A percentile compares a stretch with the other conserved stretches of the same genome.
Evolutionary conservation across 129 eudicot genomes (phyloP).

Genomic region (Lactuca saligna): DNA sequence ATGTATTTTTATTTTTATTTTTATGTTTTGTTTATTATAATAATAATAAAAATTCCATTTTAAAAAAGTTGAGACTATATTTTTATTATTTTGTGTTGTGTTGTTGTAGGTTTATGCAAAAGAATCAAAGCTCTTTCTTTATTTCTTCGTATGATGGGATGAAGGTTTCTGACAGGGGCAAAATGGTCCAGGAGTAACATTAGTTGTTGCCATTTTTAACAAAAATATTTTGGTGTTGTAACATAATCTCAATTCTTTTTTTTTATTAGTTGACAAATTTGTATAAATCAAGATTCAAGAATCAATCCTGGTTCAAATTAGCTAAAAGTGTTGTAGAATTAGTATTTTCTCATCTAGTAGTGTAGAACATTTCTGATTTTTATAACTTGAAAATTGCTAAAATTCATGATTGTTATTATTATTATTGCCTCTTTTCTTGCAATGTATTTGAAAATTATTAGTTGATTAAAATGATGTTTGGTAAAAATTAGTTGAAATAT

Average conservation of each 20-base stretch:
- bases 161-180: conserved; percentile 57
- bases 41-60: too few species aligned
- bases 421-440: neutral
- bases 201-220: conserved; percentile 23
- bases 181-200: conserved; percentile 51
- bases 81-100: neutral
- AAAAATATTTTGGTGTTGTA: conserved; percentile 25
- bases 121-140: conserved; percentile 69
- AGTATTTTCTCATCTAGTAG: conserved; percentile 17
- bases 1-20: too few species aligned
- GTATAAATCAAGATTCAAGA: conserved; percentile 25
- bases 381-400: conserved; percentile 1
- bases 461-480: too few species aligned
- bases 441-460: neutral
- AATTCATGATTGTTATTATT: neutral
- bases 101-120: conserved; percentile 76
- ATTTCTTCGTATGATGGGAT: conserved; percentile 59
- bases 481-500: too few species aligned
- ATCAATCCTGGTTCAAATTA: conserved; percentile 28
- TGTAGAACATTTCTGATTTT: conserved; percentile 22
- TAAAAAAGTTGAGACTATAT: too few species aligned
- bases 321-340: conserved; percentile 34
- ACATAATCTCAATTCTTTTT: conserved; percentile 28
- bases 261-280: conserved; percentile 24
- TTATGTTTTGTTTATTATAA: too few species aligned